These are phyloP conservation scores for Pseudonectria foliicola DNA, from an alignment of 2,329 filamentous ascomycete species.

Conservation along the genomic window DNA sequence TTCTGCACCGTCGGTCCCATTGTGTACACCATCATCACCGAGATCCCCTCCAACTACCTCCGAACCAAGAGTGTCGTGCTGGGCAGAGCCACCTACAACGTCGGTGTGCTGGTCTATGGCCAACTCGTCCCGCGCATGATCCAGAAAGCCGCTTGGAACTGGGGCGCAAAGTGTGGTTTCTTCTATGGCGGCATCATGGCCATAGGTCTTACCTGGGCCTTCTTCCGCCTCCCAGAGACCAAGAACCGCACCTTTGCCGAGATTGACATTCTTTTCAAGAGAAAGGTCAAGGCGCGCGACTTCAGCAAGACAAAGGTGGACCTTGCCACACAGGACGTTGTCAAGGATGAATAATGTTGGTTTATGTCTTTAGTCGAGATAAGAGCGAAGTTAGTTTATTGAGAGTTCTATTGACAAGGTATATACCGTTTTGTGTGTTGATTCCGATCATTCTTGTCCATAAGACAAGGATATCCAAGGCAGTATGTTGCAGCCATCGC, in stretches of 20 bases:
- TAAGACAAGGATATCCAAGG: too few relatives aligned
- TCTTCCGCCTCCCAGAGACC: constrained; percentile 48
- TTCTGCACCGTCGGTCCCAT: constrained; percentile 42
- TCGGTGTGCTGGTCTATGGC: constrained; percentile 39
- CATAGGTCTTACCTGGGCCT: constrained; percentile 41
- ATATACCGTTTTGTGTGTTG: too few relatives aligned
- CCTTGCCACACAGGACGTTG: constrained; percentile 3
- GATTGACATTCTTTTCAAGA: constrained; percentile 48
- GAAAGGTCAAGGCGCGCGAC: constrained; percentile 33
- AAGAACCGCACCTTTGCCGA: constrained; percentile 46
- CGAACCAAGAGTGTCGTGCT: constrained; percentile 39
- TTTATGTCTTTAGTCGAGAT: too few relatives aligned
- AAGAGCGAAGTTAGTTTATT: too few relatives aligned
- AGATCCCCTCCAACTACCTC: constrained; percentile 38
- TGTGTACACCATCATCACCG: constrained; percentile 73
- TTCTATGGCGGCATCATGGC: constrained; percentile 38
- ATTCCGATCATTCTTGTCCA: too few relatives aligned
- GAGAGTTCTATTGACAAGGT: too few relatives aligned
- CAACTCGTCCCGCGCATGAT: constrained; percentile 39
- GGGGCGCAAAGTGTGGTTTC: constrained; percentile 40
- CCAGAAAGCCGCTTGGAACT: constrained; percentile 36
- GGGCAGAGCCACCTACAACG: constrained; percentile 39
- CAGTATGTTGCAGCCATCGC: too few relatives aligned
- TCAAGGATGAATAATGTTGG: too few relatives aligned
- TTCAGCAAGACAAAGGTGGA: constrained; percentile 28